These are phyloP conservation scores for Jaenimonas drosophilae DNA, from an alignment of 208 protist species.

Conservation along the genomic window DNA sequence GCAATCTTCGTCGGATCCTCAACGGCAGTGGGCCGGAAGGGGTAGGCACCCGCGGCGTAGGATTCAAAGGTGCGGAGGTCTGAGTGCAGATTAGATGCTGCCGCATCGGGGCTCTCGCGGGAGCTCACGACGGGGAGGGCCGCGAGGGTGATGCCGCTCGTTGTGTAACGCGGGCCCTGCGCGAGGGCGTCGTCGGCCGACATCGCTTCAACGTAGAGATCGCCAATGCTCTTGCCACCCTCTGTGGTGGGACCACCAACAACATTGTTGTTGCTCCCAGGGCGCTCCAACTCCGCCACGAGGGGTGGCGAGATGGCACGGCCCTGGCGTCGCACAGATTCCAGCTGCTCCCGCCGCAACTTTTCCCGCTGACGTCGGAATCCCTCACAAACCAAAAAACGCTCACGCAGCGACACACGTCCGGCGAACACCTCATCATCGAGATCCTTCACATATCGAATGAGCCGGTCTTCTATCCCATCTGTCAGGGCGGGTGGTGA, in stretches of 20 bases:
- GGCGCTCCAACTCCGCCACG: not conserved
- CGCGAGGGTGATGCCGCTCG: too few relatives aligned
- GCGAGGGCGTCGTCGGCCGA: too few relatives aligned
- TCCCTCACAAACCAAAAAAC: slow-evolving; percentile 31
- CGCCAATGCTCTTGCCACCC: not conserved
- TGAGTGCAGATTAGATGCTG: too few relatives aligned
- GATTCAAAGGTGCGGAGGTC: not conserved
- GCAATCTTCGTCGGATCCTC: too few relatives aligned
- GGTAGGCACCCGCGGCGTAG: not conserved
- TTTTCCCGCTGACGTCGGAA: slow-evolving; percentile 16
- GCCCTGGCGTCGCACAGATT: not conserved
- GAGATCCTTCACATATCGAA: slow-evolving; percentile 49
- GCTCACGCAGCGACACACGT: slow-evolving; percentile 43
- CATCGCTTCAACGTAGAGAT: not conserved
- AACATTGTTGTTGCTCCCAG: too few relatives aligned
- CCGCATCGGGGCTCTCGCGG: too few relatives aligned
- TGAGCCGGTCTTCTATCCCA: slow-evolving; percentile 42
- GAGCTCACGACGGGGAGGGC: too few relatives aligned
- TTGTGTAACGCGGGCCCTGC: too few relatives aligned
- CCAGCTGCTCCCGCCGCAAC: not conserved
- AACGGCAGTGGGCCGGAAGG: not conserved
- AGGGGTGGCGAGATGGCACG: not conserved
- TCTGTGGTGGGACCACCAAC: too few relatives aligned
- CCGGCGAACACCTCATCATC: slow-evolving; percentile 46
- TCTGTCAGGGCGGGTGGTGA: slow-evolving; percentile 5